Percentiles rank a stretch among this genome's conserved stretches.
phyloP scores from a whole-genome alignment of 2,329 filamentous ascomycete genomes.

The Ilyonectria sp. region DNA sequence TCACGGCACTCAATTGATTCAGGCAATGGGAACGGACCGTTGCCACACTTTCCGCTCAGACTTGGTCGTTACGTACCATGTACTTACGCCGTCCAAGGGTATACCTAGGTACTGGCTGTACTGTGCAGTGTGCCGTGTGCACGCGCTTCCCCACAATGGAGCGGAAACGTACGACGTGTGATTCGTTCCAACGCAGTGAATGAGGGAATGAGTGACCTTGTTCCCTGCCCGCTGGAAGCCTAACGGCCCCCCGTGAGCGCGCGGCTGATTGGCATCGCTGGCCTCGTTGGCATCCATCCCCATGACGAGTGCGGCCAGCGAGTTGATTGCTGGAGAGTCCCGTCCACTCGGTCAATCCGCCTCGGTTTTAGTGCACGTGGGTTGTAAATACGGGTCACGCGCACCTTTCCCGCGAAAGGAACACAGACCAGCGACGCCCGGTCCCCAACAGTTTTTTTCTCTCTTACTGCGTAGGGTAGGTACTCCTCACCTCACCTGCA shows the following conservation, averaged over 20 bases:
- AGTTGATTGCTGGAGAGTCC: no score
- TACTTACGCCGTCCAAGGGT: background rate
- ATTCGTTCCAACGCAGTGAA: background rate
- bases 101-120: background rate
- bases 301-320: no score
- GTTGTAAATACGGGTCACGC: background rate
- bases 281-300: no score
- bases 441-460: conserved; percentile 28
- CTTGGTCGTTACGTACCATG: background rate
- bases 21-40: conserved; percentile 1
- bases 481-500: conserved; percentile 29
- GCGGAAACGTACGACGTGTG: background rate
- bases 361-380: background rate
- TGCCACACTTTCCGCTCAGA: conserved; percentile 19
- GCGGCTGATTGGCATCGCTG: no score
- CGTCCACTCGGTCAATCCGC: background rate
- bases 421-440: background rate
- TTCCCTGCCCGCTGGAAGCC: background rate
- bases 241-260: no score
- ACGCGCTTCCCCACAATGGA: background rate
- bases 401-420: background rate
- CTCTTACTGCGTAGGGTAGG: background rate
- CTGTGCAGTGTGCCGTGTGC: background rate
- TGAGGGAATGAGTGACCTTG: background rate
- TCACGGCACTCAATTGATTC: conserved; percentile 4